A percentile compares a stretch with the other conserved stretches of the same genome.
Evolutionary conservation across 495 filamentous ascomycete genomes (phyloP).

Genomic region (Emericellopsis terricola): DNA sequence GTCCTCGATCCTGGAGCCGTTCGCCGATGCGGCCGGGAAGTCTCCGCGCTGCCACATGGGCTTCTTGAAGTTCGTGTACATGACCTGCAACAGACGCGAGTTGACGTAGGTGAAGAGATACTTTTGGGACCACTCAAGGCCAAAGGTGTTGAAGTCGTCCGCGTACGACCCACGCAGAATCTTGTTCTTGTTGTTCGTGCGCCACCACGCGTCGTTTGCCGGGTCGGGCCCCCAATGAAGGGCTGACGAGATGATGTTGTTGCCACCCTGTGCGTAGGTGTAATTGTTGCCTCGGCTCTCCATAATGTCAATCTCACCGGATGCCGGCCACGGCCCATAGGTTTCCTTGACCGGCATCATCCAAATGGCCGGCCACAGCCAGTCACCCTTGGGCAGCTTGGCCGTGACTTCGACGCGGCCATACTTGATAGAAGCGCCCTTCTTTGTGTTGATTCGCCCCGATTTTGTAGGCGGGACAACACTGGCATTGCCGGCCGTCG

Average conservation of each 20-base stretch:
- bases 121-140: slow-evolving; percentile 73
- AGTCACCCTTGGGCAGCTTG: slow-evolving; percentile 57
- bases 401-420: slow-evolving; percentile 68
- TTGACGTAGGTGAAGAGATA: slow-evolving; percentile 81
- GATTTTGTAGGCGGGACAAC: slow-evolving; percentile 69
- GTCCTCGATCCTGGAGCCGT: slow-evolving; percentile 49
- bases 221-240: slow-evolving; percentile 63
- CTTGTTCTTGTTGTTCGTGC: slow-evolving; percentile 54
- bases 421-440: slow-evolving; percentile 54
- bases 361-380: slow-evolving; percentile 88
- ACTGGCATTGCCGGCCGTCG: slow-evolving; percentile 48
- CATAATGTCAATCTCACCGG: slow-evolving; percentile 74
- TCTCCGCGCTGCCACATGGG: slow-evolving; percentile 56
- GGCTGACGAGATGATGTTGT: slow-evolving; percentile 65
- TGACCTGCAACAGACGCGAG: slow-evolving; percentile 57
- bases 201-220: slow-evolving; percentile 51
- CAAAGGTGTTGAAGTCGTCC: slow-evolving; percentile 51
- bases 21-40: slow-evolving; percentile 48
- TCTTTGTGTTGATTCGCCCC: slow-evolving; percentile 55
- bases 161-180: slow-evolving; percentile 64
- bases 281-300: slow-evolving; percentile 70
- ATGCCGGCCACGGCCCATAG: slow-evolving; percentile 63
- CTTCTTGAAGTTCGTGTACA: slow-evolving; percentile 59
- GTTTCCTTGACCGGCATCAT: slow-evolving; percentile 60
- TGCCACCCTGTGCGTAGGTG: slow-evolving; percentile 54